Evolutionary conservation across 2,329 filamentous ascomycete species (phyloP).

Genomic region (Claviceps monticola): DNA sequence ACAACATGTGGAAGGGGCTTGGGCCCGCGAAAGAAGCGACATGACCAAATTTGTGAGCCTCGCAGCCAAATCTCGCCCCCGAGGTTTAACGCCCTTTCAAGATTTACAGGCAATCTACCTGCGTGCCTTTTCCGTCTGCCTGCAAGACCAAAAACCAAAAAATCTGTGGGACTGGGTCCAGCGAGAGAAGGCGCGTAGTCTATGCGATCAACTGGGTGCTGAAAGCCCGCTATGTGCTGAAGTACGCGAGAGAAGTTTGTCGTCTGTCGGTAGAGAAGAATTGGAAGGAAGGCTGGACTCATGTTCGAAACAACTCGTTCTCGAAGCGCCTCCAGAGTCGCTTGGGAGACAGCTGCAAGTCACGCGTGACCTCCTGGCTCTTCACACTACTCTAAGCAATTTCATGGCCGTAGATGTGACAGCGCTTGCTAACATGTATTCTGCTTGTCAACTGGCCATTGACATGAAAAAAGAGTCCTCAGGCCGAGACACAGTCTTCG

Average conservation of each 20-base stretch:
- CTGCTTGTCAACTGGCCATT: background rate
- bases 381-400: rapidly evolving
- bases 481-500: background rate
- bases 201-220: background rate
- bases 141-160: background rate
- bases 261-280: background rate
- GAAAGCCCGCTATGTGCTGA: background rate
- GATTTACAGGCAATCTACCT: background rate
- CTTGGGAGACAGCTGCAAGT: no score
- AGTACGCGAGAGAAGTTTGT: background rate
- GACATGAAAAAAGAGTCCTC: background rate
- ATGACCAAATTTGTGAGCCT: background rate
- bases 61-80: background rate
- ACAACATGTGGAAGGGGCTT: conserved; percentile 1
- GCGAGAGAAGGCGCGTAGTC: background rate
- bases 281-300: background rate
- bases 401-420: background rate
- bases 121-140: background rate
- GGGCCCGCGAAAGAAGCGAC: conserved; percentile 1
- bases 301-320: no score
- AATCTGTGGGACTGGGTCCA: background rate
- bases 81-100: background rate
- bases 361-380: background rate
- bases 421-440: background rate
- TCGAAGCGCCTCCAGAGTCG: no score